Conservation (phyloP, 73 alveolate genomes). For the Paramecium biaurelia region DNA sequence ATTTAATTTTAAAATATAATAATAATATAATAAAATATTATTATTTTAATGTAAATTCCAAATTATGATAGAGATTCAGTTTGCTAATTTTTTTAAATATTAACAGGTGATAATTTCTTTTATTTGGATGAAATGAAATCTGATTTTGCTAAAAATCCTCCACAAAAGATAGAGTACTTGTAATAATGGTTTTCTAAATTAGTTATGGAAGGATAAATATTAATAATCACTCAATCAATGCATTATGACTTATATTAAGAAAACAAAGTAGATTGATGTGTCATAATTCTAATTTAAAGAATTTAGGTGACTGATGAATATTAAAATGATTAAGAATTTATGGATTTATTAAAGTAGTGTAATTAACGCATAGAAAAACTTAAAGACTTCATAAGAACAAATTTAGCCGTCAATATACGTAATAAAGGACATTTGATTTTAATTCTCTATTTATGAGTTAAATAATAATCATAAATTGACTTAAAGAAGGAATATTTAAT, state of each 20-base stretch:
- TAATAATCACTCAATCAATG: constrained; percentile 10
- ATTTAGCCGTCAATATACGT: constrained; percentile 29
- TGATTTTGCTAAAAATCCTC: constrained; percentile 5
- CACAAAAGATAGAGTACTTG: constrained; percentile 27
- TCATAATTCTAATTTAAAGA: constrained; percentile 24
- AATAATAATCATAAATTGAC: no score
- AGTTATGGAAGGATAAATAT: constrained; percentile 55
- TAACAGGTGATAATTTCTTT: background rate
- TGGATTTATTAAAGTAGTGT: constrained; percentile 43
- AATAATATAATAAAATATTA: background rate
- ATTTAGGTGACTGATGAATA: constrained; percentile 31
- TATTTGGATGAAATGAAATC: constrained; percentile 44
- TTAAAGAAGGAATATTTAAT: background rate
- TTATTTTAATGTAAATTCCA: background rate
- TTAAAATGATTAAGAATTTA: constrained; percentile 34
- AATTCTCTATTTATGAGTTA: background rate
- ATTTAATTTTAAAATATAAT: background rate
- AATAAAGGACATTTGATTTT: background rate
- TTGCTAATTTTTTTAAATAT: background rate
- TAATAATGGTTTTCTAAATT: background rate
- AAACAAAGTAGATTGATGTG: background rate
- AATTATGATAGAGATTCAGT: background rate
- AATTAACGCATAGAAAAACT: background rate
- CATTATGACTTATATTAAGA: background rate
- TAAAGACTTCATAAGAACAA: constrained; percentile 30